These are phyloP conservation scores for Arxiozyma bovina DNA, from an alignment of 1,139 yeast species.

Conservation along the genomic window DNA sequence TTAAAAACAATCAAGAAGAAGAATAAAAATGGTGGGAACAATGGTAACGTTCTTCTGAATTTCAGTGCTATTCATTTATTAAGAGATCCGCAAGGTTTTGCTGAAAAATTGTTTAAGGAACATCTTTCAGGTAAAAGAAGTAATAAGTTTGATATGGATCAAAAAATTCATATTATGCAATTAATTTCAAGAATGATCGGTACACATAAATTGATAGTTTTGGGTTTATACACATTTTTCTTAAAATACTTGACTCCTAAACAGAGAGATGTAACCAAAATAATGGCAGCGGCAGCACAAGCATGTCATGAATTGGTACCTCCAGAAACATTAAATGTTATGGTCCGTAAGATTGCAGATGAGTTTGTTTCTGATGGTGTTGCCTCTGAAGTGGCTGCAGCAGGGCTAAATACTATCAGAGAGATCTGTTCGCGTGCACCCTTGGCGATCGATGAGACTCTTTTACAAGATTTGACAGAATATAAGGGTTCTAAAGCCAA, in stretches of 20 bases:
- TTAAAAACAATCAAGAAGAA: constrained; percentile 60
- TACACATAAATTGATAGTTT: constrained; percentile 81
- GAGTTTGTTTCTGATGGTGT: constrained; percentile 98
- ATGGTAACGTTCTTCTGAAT: constrained; percentile 68
- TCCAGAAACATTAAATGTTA: constrained; percentile 73
- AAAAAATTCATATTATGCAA: constrained; percentile 80
- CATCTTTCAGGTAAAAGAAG: constrained; percentile 64
- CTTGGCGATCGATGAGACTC: constrained; percentile 75
- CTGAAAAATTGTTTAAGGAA: constrained; percentile 66
- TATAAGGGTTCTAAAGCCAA: constrained; percentile 91
- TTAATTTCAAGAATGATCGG: constrained; percentile 83
- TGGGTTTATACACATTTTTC: constrained; percentile 83
- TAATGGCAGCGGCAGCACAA: constrained; percentile 95
- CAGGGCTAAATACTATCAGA: constrained; percentile 90
- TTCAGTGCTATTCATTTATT: constrained; percentile 89
- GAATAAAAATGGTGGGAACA: constrained; percentile 34
- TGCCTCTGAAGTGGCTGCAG: constrained; percentile 94
- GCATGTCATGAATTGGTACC: constrained; percentile 95
- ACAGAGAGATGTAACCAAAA: constrained; percentile 87
- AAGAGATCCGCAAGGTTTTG: constrained; percentile 96
- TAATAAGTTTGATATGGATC: constrained; percentile 70
- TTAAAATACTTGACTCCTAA: constrained; percentile 87
- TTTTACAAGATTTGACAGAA: constrained; percentile 80
- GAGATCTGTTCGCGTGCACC: constrained; percentile 92
- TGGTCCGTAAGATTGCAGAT: constrained; percentile 87